Conservation (phyloP, 2,329 filamentous ascomycete species). For the Beauveria scarabaeidicola region DNA sequence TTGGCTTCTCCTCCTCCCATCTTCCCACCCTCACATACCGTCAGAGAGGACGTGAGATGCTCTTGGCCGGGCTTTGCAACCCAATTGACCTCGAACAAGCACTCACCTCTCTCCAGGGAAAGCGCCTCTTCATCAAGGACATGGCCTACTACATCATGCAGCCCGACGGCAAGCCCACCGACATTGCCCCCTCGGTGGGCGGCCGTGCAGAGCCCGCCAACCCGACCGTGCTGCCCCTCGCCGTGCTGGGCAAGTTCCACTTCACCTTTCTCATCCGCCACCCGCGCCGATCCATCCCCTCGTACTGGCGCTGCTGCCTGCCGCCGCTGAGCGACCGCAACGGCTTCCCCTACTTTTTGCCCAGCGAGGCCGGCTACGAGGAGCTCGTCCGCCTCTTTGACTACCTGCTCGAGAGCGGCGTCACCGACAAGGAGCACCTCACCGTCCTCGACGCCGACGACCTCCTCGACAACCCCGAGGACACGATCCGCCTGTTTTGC, state of each 20-base stretch:
- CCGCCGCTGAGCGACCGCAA: conserved; percentile 77
- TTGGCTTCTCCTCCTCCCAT: not conserved
- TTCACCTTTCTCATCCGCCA: conserved; percentile 97
- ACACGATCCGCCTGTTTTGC: conserved; percentile 72
- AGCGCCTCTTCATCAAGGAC: conserved; percentile 96
- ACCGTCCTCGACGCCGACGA: conserved; percentile 93
- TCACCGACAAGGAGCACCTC: conserved; percentile 66
- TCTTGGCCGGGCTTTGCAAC: not conserved
- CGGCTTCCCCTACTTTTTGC: conserved; percentile 79
- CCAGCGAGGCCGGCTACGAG: conserved; percentile 79
- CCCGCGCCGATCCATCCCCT: conserved; percentile 83
- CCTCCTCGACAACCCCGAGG: conserved; percentile 74
- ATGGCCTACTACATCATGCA: conserved; percentile 89
- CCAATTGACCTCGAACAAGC: not conserved
- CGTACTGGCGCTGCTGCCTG: conserved; percentile 88
- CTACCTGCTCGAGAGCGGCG: conserved; percentile 59
- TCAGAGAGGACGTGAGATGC: not conserved
- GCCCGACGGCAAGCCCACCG: conserved; percentile 57
- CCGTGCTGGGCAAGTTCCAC: conserved; percentile 71
- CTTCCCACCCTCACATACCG: not conserved
- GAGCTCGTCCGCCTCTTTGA: conserved; percentile 85
- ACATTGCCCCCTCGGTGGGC: conserved; percentile 72
- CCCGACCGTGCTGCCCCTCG: conserved; percentile 73
- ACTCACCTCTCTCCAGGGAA: conserved; percentile 50
- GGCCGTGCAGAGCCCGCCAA: conserved; percentile 57